Evolutionary conservation across 1,284 basidiomycete genomes (phyloP).

Genomic region (Dichomitus squalens): DNA sequence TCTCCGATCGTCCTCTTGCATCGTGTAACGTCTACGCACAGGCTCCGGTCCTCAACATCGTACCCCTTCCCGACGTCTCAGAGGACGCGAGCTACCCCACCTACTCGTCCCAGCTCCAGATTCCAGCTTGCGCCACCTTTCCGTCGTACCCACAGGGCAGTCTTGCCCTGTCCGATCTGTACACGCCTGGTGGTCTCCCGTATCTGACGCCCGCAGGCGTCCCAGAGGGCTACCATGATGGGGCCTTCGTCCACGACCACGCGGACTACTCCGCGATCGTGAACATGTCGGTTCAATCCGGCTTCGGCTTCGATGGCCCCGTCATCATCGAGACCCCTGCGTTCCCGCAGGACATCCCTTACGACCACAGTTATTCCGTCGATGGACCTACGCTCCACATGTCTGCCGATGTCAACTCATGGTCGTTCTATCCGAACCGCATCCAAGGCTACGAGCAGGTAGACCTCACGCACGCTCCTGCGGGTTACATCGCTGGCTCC

Average conservation of each 20-base stretch:
- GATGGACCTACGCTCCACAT: too few species aligned
- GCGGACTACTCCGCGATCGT: background rate
- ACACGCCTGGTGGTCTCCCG: background rate
- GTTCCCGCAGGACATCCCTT: too few species aligned
- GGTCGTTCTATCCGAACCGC: too few species aligned
- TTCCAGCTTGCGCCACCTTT: background rate
- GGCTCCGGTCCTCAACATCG: background rate
- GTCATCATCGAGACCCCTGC: too few species aligned
- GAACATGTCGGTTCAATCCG: background rate
- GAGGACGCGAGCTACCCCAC: background rate
- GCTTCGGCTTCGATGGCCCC: background rate
- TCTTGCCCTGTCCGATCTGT: slow-evolving; percentile 8
- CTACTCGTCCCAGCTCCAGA: background rate
- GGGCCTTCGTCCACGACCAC: background rate
- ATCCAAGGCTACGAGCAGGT: too few species aligned
- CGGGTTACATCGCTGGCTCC: background rate
- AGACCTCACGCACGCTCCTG: background rate
- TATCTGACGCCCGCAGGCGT: background rate
- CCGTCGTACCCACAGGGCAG: slow-evolving; percentile 6
- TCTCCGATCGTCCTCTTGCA: background rate
- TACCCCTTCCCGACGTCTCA: background rate
- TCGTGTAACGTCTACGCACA: background rate
- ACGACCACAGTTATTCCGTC: too few species aligned
- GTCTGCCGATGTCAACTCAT: too few species aligned
- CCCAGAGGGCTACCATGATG: background rate